Conservation (phyloP, 2,329 filamentous ascomycete genomes). For the Calonectria crousiana region DNA sequence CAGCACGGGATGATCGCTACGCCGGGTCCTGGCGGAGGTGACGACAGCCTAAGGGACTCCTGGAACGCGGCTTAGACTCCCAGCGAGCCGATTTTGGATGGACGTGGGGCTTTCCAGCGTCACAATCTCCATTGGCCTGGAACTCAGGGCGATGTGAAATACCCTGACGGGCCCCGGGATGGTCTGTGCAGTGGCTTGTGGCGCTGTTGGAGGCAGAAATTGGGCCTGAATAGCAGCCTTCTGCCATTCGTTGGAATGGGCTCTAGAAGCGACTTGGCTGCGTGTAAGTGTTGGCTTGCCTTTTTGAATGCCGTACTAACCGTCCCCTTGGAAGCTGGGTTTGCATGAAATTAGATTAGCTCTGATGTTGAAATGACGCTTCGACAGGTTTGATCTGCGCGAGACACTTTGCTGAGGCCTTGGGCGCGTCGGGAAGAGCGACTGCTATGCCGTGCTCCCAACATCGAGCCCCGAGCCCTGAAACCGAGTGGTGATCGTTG, state of each 20-base stretch:
- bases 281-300: background rate
- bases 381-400: background rate
- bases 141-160: background rate
- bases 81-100: constrained; percentile 4
- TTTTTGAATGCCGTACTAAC: background rate
- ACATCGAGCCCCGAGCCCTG: constrained; percentile 5
- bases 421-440: background rate
- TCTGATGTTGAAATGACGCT: background rate
- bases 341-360: background rate
- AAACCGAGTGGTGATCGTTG: constrained; percentile 15
- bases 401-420: background rate
- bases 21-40: background rate
- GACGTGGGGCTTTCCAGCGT: background rate
- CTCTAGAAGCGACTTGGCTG: background rate
- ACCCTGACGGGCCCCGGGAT: background rate
- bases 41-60: constrained; percentile 5
- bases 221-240: constrained; percentile 6
- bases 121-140: constrained; percentile 9
- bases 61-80: constrained; percentile 18
- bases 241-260: background rate
- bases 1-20: constrained; percentile 6
- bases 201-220: constrained; percentile 21
- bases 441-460: constrained; percentile 4
- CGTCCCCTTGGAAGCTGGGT: background rate
- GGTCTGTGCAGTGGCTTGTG: constrained; percentile 17